Base-by-base conservation (phyloP, 176 grass and related monocot genomes). In the Pharus latifolius region DNA sequence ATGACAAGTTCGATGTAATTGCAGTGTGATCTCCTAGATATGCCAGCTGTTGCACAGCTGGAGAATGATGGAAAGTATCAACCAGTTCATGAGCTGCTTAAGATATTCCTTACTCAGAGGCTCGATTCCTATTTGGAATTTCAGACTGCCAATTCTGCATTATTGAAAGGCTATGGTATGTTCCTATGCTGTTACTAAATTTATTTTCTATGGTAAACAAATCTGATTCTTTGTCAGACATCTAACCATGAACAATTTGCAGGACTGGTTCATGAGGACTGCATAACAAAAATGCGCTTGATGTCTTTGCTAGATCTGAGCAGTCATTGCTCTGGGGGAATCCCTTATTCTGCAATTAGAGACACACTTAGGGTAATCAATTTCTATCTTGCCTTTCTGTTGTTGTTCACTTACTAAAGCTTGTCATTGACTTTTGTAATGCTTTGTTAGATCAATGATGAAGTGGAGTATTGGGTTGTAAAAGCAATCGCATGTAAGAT, bases 381-480 rank as follows among this genome's bases (percentile, higher is more conserved):
- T 40, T 52, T 65, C 34, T 15, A 44, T 33, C 35, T 64, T 33
- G 11, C 42, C 14, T 31, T 67, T 20, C 40, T 60, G 25, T 59
- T 67, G 11, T 17, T 40, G 9, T 46, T 51, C 17, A 56, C 41
- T 63, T 69, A 11, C 56, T 63, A 11, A 37, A 44, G 1, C 16
- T 19, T 30, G 10, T 56, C 30, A 38, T 35, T 70, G 13, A 65
- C 48, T 34, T 62, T 29, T 55, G 9, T 5, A 48, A 30, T 47
- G 7, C 26, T 23, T 72, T 49, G 57, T 31, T 75, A 99, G 95
- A 99, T 99, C 60, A 91, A 73, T 34, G 95, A 91, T 22, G 90
- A 94, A 50, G 95, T 94, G 49, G 95, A 99, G 43, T 81, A 84
- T 63, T 99, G 95, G 95, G 78, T 94, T 62, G 95, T 99, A 11